phyloP scores from a whole-genome alignment of 2,329 filamentous ascomycete species.

The Stachybotrys chlorohalonatus region DNA sequence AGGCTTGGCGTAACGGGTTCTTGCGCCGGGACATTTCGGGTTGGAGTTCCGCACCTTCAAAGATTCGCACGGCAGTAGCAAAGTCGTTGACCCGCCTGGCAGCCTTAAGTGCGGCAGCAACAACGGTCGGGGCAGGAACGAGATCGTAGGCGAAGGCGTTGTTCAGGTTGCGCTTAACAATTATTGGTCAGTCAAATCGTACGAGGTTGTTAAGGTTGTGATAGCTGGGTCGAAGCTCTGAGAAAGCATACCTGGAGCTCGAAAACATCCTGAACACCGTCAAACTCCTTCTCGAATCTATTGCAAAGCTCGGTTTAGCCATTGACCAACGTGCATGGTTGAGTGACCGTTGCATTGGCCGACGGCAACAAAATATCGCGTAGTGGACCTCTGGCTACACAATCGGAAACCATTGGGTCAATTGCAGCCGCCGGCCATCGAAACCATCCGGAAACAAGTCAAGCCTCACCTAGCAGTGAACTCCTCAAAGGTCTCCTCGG shows the following conservation, averaged over 20 bases:
- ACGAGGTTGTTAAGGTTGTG: constrained; percentile 4
- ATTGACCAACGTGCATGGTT: constrained; percentile 10
- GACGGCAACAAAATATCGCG: constrained; percentile 1
- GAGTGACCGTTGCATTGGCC: background rate
- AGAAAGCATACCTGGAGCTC: constrained; percentile 80
- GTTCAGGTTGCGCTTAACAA: constrained; percentile 74
- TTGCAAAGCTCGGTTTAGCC: constrained; percentile 15
- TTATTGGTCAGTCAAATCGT: constrained; percentile 19
- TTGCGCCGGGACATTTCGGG: background rate
- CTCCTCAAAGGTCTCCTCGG: constrained; percentile 98
- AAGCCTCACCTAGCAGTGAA: constrained; percentile 84
- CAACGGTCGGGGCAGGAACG: constrained; percentile 85
- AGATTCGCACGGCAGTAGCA: constrained; percentile 95
- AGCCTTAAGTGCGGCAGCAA: constrained; percentile 84
- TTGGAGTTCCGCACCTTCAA: constrained; percentile 66
- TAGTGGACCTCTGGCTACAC: background rate
- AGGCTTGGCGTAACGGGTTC: background rate
- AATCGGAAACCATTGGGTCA: background rate
- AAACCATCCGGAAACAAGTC: background rate
- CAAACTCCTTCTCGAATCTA: constrained; percentile 99
- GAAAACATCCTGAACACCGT: constrained; percentile 94
- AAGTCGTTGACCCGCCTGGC: constrained; percentile 96
- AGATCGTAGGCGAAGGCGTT: constrained; percentile 99
- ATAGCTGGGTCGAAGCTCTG: constrained; percentile 2
- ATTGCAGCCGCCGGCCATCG: constrained; percentile 6